Evolutionary conservation across 1,139 yeast genomes (phyloP), one percentile per base, ranked within the genome.

Genomic region (Blastobotrys proliferans): DNA sequence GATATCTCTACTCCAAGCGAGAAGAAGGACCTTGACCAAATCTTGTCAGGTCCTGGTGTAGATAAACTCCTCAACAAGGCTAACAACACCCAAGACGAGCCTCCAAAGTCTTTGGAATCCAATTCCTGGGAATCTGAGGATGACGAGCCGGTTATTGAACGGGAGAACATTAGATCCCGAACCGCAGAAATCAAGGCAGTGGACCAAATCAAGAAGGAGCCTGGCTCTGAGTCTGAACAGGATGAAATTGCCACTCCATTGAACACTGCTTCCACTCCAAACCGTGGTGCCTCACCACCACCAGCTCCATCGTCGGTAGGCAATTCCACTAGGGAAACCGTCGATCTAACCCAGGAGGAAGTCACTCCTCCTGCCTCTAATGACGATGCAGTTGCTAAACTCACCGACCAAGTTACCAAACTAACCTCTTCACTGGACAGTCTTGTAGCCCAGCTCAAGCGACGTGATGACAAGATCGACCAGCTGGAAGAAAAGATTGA

Each of bases 21-120:
- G 16, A 67, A 64, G 48, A 60, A 65, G 43, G 67, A 65, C 35
- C 61, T 76, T 26, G 77, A 75, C 48, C 76, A 72, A n/a, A 64
- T 72, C 30, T 60, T 77, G 41, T 13, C 42, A 22, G 69, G 72
- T 33, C 66, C 70, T 31, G 70, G 73, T 40, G 83, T 80, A 9
- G 65, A 68, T 44, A 62, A 66, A 17, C 61, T 81, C 49, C 56
- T 81, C 33, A 64, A 72, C 48, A 80, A 78, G 54, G 79, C 80
- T 4, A 67, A 67, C 17, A 62, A 61, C 34, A n/a, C 21, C 13
- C 10, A 25, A n/a, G 79, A 74, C 3, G 72, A 66, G 14, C 65
- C 63, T 29, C 52, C 64, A 13, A 46, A 48, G 35, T 38, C 50
- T 13, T 28, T 43, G 24, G 46, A 50, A n/a, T 53, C 55, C 17